These are phyloP conservation scores for Arxiozyma heterogenica DNA, from an alignment of 1,139 yeast genomes.

Conservation along the genomic window DNA sequence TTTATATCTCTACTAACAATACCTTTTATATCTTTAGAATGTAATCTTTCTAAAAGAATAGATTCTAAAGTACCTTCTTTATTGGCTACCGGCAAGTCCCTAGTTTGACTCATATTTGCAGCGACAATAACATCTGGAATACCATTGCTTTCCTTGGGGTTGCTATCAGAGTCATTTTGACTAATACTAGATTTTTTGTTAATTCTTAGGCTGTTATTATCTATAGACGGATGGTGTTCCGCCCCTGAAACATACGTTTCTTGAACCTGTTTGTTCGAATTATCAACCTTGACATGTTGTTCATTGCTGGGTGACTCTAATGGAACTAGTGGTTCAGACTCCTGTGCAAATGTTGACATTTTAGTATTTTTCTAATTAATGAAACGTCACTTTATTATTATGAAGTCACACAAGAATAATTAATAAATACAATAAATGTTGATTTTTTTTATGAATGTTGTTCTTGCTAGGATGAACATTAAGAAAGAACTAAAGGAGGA, in stretches of 20 bases:
- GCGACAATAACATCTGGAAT: constrained; percentile 19
- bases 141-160: background rate
- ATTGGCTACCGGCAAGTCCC: constrained; percentile 22
- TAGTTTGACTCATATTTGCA: constrained; percentile 14
- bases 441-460: too few relatives aligned
- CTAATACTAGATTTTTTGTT: background rate
- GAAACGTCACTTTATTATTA: background rate
- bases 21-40: constrained; percentile 17
- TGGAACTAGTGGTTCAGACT: background rate
- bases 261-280: constrained; percentile 7
- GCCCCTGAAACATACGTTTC: constrained; percentile 9
- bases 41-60: constrained; percentile 24
- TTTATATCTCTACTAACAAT: constrained; percentile 23
- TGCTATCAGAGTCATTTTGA: background rate
- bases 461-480: too few relatives aligned
- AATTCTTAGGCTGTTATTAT: background rate
- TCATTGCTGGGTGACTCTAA: background rate
- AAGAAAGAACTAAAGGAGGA: too few relatives aligned
- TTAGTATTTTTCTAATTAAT: background rate
- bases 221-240: constrained; percentile 4
- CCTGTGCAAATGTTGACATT: background rate
- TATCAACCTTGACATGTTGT: background rate
- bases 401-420: background rate
- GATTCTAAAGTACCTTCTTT: constrained; percentile 23
- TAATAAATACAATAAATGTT: too few relatives aligned